These are phyloP conservation scores for Penicillium canariense DNA, from an alignment of 495 filamentous ascomycete species.

Conservation along the genomic window DNA sequence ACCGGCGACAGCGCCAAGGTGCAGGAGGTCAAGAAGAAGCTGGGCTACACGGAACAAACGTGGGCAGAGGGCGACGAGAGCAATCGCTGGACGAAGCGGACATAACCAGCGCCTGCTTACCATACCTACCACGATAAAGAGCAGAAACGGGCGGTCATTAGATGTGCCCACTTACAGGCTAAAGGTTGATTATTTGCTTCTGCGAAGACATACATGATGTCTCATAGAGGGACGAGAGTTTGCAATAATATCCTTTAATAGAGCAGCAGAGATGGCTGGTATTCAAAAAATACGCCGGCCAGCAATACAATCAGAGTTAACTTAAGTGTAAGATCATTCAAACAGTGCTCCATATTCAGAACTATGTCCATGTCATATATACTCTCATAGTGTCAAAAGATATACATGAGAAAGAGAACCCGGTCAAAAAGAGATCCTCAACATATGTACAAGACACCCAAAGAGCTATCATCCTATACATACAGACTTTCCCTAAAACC, in stretches of 20 bases:
- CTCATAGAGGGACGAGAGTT: background rate
- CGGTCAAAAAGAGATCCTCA: too few relatives aligned
- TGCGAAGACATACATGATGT: background rate
- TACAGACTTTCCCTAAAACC: constrained; percentile 26
- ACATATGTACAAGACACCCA: too few relatives aligned
- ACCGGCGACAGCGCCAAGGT: constrained; percentile 82
- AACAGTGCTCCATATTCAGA: background rate
- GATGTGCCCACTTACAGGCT: too few relatives aligned
- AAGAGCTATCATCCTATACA: too few relatives aligned
- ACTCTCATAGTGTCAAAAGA: background rate
- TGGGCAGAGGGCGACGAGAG: constrained; percentile 86
- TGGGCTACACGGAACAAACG: constrained; percentile 81
- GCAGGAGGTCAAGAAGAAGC: constrained; percentile 72
- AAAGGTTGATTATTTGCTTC: constrained; percentile 19
- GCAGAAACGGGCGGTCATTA: too few relatives aligned
- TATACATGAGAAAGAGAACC: too few relatives aligned
- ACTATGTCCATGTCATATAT: background rate
- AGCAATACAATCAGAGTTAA: background rate
- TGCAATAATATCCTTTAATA: constrained; percentile 18
- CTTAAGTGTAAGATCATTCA: background rate
- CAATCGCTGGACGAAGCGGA: constrained; percentile 64
- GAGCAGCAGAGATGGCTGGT: background rate
- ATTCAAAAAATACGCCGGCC: too few relatives aligned
- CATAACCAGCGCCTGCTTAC: constrained; percentile 1
- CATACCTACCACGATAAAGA: background rate